Conservation (phyloP, 306 rosid genomes). For the Gastrolobium villosum region DNA sequence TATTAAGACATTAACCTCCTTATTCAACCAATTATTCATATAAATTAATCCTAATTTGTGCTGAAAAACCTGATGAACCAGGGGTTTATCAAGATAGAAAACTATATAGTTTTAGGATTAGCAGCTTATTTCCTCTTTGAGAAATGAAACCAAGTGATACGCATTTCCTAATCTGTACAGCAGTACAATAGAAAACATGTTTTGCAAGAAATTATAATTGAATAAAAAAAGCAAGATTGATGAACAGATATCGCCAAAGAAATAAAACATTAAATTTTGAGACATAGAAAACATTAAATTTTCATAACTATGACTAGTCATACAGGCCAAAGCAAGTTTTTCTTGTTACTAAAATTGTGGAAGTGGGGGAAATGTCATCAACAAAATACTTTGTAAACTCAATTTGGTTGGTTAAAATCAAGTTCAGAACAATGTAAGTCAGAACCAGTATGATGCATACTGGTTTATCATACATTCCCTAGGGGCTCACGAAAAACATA, state of each 20-base stretch:
- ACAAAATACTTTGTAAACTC: background rate
- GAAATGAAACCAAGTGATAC: background rate
- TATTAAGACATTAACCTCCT: no score
- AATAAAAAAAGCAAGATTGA: constrained; percentile 22
- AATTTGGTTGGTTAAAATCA: constrained; percentile 25
- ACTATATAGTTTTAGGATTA: background rate
- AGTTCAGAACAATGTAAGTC: constrained; percentile 27
- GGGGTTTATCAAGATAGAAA: no score
- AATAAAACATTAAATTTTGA: constrained; percentile 22
- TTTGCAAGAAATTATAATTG: background rate
- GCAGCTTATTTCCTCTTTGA: constrained; percentile 4
- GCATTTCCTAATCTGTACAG: constrained; percentile 12
- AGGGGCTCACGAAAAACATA: constrained; percentile 11
- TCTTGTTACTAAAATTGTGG: constrained; percentile 2
- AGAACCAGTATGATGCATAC: constrained; percentile 34
- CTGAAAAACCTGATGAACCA: no score
- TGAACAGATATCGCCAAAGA: background rate
- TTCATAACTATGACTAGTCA: background rate
- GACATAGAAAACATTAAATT: no score
- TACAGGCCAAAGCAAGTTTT: constrained; percentile 16
- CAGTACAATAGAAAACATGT: background rate
- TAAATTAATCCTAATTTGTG: no score
- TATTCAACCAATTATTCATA: no score
- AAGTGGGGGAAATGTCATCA: constrained; percentile 22
- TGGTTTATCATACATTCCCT: constrained; percentile 30